Evolutionary conservation across 2,329 filamentous ascomycete genomes (phyloP).

Genomic region (Torrubiella hemipterigena): DNA sequence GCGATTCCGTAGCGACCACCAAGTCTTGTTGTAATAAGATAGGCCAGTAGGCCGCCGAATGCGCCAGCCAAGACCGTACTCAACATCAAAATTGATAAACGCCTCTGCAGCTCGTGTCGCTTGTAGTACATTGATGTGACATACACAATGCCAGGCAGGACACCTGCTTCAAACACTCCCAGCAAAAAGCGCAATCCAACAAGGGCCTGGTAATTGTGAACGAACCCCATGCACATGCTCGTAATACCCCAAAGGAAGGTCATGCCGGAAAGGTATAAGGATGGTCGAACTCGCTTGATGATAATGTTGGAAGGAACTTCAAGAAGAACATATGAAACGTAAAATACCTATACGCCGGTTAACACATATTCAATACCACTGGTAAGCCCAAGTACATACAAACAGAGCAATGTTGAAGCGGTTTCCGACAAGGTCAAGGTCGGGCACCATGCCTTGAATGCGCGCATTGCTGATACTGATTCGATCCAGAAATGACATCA

Average conservation of each 20-base stretch:
- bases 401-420: conserved; percentile 31
- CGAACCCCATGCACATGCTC: conserved; percentile 25
- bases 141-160: conserved; percentile 26
- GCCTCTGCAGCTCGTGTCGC: conserved; percentile 33
- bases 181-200: conserved; percentile 24
- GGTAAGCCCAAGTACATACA: too few species aligned
- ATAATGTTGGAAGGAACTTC: conserved; percentile 34
- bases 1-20: conserved; percentile 27
- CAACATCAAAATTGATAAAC: conserved; percentile 30
- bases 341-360: conserved; percentile 15
- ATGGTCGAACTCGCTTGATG: conserved; percentile 27
- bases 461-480: conserved; percentile 35
- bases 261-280: conserved; percentile 21
- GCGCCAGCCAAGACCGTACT: conserved; percentile 28
- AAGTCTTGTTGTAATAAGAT: conserved; percentile 31
- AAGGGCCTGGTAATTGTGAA: conserved; percentile 19
- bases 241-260: conserved; percentile 27
- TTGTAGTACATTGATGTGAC: conserved; percentile 37
- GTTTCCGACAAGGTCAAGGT: conserved; percentile 27
- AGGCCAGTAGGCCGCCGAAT: conserved; percentile 34
- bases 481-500: conserved; percentile 29
- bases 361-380: too few species aligned
- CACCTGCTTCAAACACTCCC: conserved; percentile 25
- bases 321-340: conserved; percentile 29
- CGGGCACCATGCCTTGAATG: conserved; percentile 28